Evolutionary conservation across 2,329 filamentous ascomycete species (phyloP), one percentile per base, ranked within the genome.

Genomic region (Hymenoscyphus albidus): DNA sequence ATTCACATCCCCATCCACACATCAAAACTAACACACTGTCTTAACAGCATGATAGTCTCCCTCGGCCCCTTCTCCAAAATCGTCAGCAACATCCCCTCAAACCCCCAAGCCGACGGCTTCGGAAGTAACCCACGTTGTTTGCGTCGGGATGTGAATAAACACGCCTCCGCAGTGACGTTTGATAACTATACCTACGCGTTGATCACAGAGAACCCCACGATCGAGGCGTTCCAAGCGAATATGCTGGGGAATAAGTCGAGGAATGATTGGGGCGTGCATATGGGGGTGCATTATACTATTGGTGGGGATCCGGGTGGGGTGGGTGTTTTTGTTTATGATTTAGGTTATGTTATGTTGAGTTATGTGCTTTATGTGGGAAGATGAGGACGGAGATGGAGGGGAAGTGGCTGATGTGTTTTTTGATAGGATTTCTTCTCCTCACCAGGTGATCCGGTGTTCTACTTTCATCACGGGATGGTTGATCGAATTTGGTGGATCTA

Each of bases 401-500:
- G 22, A 22, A 22, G 22, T 22, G 22, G 22, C 22, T 22, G 22
- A 22, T 22, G 22, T 22, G 22, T 22, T 32, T 32, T 5, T 5
- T 31, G 57, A 54, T 18, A 70, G 67, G 80, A 81, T 64, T 76
- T 79, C 66, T 77, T 76, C 63, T 75, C 79, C 59, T 79, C 78
- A 10, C 75, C 79, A 0, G 73, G 77, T 1, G 80, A 81, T 61
- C 80, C 80, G 1, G 77, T 71, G 1, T 82, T 82, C 70, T 81
- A 77, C 65, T 69, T 79, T 5, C 80, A 82, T 64, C 80, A 82
- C 62, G 78, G 74, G 0, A 76, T 79, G 69, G 76, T 82, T 54
- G 80, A 82, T 64, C 74, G 80, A 5, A 73, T 80, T 59, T 80
- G 79, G 71, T 81, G 78, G 71, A 78, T 82, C 64, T 82, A 80